Evolutionary conservation across 352 stramenopile species (phyloP).

Genomic region (Phytophthora crassamura): DNA sequence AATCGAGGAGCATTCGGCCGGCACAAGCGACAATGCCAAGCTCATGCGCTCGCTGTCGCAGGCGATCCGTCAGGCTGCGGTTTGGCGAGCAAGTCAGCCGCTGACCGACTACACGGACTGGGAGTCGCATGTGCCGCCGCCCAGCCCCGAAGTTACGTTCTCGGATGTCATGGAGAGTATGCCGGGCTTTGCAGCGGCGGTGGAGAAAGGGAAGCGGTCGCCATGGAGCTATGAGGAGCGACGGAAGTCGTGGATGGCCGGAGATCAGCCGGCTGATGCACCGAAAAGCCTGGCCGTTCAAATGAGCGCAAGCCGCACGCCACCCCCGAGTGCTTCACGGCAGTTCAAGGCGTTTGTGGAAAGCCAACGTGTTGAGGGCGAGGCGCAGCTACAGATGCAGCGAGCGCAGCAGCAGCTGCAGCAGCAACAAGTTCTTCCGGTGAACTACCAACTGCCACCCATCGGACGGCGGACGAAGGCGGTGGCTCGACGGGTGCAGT

Average conservation of each 20-base stretch:
- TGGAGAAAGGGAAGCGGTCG: constrained; percentile 43
- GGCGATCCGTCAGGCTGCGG: constrained; percentile 76
- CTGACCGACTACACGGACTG: constrained; percentile 74
- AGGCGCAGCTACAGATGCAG: constrained; percentile 35
- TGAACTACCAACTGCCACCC: constrained; percentile 44
- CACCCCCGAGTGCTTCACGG: constrained; percentile 19
- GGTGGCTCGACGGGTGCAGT: constrained; percentile 60
- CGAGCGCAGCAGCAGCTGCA: constrained; percentile 39
- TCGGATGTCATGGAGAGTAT: constrained; percentile 80
- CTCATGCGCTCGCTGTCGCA: constrained; percentile 79
- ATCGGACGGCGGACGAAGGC: constrained; percentile 33
- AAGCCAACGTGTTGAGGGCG: constrained; percentile 40
- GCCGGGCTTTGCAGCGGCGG: constrained; percentile 53
- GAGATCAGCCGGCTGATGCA: constrained; percentile 42
- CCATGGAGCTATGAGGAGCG: constrained; percentile 68
- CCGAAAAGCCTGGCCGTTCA: constrained; percentile 28
- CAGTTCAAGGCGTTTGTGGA: constrained; percentile 49
- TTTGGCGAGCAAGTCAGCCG: constrained; percentile 81
- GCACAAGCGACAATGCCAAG: constrained; percentile 63
- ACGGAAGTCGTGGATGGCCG: constrained; percentile 80
- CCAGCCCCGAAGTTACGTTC: constrained; percentile 73
- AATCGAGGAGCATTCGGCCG: constrained; percentile 73
- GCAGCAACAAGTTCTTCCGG: constrained; percentile 36
- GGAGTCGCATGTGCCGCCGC: constrained; percentile 62
- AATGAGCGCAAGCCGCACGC: constrained; percentile 26